These are phyloP conservation scores for Umbelopsis sp. DNA, from an alignment of 192 early-diverging fungal genomes.

Conservation along the genomic window DNA sequence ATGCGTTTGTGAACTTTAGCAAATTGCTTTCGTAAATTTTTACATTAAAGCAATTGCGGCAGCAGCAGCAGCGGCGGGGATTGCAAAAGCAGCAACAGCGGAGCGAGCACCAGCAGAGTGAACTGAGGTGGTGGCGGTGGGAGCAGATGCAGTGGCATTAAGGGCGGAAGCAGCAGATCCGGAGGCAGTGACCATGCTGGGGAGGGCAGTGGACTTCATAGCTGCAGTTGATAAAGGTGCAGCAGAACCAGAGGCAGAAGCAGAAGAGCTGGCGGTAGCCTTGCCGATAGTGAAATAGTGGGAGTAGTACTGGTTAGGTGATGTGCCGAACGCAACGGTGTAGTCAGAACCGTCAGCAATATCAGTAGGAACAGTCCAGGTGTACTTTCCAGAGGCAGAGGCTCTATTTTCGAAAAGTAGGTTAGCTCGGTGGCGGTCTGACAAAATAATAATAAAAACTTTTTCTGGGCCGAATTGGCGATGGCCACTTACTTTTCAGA, in stretches of 20 bases:
- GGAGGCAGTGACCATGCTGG: background rate
- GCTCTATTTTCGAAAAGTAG: background rate
- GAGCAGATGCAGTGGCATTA: background rate
- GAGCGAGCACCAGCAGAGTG: background rate
- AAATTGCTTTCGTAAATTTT: background rate
- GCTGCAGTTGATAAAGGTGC: background rate
- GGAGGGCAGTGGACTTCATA: background rate
- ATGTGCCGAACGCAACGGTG: background rate
- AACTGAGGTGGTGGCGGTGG: background rate
- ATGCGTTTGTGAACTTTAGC: background rate
- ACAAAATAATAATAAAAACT: background rate
- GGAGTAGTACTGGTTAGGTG: background rate
- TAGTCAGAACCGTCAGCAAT: constrained; percentile 4
- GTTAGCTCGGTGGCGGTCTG: background rate
- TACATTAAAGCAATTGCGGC: constrained; percentile 2
- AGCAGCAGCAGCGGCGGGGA: constrained; percentile 14
- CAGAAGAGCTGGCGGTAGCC: background rate
- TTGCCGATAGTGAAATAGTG: constrained; percentile 14
- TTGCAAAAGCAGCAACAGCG: constrained; percentile 3
- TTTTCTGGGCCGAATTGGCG: background rate
- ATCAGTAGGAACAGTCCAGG: constrained; percentile 7
- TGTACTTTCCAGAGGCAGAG: constrained; percentile 9
- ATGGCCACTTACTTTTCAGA: background rate
- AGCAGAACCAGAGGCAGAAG: background rate
- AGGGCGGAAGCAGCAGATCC: background rate